Conservation (phyloP, 2,329 filamentous ascomycete species). For the Calonectria fujianensis region DNA sequence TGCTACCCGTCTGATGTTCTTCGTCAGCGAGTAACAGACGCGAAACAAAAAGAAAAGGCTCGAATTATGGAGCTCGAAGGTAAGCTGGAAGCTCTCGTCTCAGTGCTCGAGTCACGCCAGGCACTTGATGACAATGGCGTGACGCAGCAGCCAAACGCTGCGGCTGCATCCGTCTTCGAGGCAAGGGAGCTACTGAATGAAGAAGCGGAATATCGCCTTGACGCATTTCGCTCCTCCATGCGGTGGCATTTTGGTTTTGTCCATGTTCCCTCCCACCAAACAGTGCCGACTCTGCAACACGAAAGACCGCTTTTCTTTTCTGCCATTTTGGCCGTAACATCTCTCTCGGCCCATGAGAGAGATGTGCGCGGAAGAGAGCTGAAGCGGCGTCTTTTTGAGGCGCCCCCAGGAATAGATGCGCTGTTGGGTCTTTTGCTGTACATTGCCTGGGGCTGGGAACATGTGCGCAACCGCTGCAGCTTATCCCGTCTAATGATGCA, state of each 20-base stretch:
- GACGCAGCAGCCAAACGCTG: not conserved
- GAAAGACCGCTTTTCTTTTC: not conserved
- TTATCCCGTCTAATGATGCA: slow-evolving; percentile 24
- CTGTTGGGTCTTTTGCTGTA: slow-evolving; percentile 21
- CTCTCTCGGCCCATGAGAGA: not conserved
- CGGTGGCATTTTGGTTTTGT: not conserved
- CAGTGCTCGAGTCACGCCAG: not conserved
- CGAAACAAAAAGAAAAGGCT: not conserved
- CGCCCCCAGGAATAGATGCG: slow-evolving; percentile 5
- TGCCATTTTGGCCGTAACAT: not conserved
- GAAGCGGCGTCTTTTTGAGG: not conserved
- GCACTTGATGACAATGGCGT: too few relatives aligned
- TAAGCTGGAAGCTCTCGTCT: not conserved
- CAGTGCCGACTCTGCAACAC: not conserved
- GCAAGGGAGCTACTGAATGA: not conserved
- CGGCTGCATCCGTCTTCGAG: too few relatives aligned
- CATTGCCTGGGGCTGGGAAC: slow-evolving; percentile 30
- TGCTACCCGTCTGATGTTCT: slow-evolving; percentile 14
- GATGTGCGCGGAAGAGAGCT: not conserved
- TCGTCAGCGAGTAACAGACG: not conserved
- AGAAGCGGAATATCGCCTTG: not conserved
- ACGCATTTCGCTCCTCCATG: not conserved
- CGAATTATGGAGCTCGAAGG: slow-evolving; percentile 17
- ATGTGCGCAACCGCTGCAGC: slow-evolving; percentile 23
- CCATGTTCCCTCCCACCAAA: not conserved